Base-by-base conservation (phyloP, 805 yeast species). In the Nakazawaea ambrosiae region DNA sequence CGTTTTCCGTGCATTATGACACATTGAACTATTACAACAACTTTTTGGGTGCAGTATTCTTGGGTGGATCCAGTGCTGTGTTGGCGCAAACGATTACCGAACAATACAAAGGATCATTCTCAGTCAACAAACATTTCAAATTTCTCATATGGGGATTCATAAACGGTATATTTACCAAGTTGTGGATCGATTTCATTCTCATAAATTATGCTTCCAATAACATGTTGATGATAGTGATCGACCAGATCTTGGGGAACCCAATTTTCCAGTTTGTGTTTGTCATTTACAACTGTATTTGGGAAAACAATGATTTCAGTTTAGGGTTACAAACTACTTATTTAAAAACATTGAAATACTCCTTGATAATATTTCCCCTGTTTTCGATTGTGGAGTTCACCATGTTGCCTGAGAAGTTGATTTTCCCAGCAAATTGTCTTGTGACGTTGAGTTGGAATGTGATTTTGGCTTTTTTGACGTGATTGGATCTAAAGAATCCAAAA, bases 131-230 rank as follows among this genome's bases (percentile, higher is more conserved):
- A 34, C 61, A 54, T 34, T 44, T 60, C 38, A 78, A 78, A 48
- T 78, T 78, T 45, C 49, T 65, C 40, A 50, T 68, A 2, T 78
- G 83, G 83, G 86, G 86, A 14, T 53, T 64, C 10, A 57, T 78
- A 32, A 77, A 77, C 51, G 85, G 84, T 2, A 48, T 65, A 14
- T 53, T 76, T 7, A 26, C 39, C 20, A 53, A 51, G 1, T 48
- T 70, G 12, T 78, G 84, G 84, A 66, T 78, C 26, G 71, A 70
- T 31, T 43, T 66, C 36, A 39, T 39, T 18, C 53, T 78, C 28
- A 49, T 70, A 5, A 35, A 45, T 3, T 54, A 53, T 5, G 47
- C 70, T 22, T 68, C 66, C 8, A 54, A 56, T 32, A 45, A 58
- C 2, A 17, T 60, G 4, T 45, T 56, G 39, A 57, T 77, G 36